Conservation (phyloP, 768 basidiomycete species). For the Lactarius tabidus region DNA sequence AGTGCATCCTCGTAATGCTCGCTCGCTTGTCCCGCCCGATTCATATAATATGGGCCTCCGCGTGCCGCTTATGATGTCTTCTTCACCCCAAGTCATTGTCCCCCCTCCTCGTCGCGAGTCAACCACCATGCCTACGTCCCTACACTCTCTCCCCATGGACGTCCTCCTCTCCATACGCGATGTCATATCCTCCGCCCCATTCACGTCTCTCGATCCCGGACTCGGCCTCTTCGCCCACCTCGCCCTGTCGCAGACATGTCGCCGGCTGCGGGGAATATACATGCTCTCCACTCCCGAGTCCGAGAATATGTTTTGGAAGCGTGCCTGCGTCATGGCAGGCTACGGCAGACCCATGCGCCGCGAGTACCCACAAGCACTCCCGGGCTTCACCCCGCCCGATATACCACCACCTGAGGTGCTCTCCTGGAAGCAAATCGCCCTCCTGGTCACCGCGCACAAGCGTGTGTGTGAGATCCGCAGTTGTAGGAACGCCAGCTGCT, state of each 20-base stretch:
- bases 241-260: constrained; percentile 22
- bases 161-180: constrained; percentile 27
- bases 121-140: constrained; percentile 2
- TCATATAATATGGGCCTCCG: constrained; percentile 15
- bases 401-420: constrained; percentile 10
- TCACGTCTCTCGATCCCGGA: constrained; percentile 16
- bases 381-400: neutral
- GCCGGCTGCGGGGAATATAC: constrained; percentile 20
- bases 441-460: constrained; percentile 20
- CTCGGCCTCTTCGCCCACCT: constrained; percentile 23
- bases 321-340: constrained; percentile 19
- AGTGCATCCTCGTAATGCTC: constrained; percentile 7
- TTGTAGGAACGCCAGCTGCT: constrained; percentile 23
- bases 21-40: constrained; percentile 1
- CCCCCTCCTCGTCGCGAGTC: neutral
- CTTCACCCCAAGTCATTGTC: constrained; percentile 7
- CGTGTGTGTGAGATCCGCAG: constrained; percentile 25
- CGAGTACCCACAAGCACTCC: constrained; percentile 17
- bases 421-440: constrained; percentile 25
- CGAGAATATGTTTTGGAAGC: constrained; percentile 24
- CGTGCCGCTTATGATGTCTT: constrained; percentile 4
- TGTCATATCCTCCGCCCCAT: constrained; percentile 19
- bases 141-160: constrained; percentile 24
- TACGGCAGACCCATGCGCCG: constrained; percentile 26
- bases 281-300: constrained; percentile 15